A percentile compares a stretch with the other conserved stretches of the same genome.
These are phyloP conservation scores for Oldenlandia corymbosa DNA, from an alignment of 257 asterid genomes.

Conservation along the genomic window DNA sequence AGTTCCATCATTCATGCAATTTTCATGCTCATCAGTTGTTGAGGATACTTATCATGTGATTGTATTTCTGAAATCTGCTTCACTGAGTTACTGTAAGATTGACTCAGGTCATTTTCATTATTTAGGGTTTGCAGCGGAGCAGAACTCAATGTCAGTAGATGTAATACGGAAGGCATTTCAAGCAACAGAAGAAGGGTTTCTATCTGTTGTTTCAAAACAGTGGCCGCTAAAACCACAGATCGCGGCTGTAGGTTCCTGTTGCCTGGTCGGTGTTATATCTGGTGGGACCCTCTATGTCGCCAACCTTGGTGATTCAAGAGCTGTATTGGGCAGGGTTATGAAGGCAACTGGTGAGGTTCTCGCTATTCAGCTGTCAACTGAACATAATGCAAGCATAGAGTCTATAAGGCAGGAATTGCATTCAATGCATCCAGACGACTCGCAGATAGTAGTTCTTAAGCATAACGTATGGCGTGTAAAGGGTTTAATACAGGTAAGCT, in stretches of 20 bases:
- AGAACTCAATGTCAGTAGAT: slow-evolving; percentile 41
- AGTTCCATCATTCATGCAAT: background rate
- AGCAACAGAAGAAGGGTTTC: slow-evolving; percentile 48
- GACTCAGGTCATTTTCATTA: slow-evolving; percentile 1
- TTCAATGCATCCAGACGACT: slow-evolving; percentile 45
- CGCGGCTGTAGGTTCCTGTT: slow-evolving; percentile 51
- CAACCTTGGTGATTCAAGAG: slow-evolving; percentile 46
- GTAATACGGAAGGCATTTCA: slow-evolving; percentile 41
- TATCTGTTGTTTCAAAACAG: slow-evolving; percentile 32
- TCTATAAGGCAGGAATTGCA: slow-evolving; percentile 44
- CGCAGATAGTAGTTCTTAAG: slow-evolving; percentile 40
- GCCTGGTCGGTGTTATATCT: slow-evolving; percentile 40
- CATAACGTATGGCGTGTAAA: slow-evolving; percentile 53
- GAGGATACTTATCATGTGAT: background rate
- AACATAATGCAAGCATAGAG: slow-evolving; percentile 47
- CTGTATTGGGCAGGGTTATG: slow-evolving; percentile 41
- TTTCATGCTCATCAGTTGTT: too few relatives aligned
- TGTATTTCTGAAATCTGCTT: background rate
- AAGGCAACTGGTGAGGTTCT: slow-evolving; percentile 43
- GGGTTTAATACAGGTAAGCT: slow-evolving; percentile 45
- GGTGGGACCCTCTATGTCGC: slow-evolving; percentile 39
- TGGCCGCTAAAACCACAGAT: slow-evolving; percentile 42
- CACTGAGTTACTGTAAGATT: background rate
- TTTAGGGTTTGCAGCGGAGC: slow-evolving; percentile 40
- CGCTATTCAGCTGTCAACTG: slow-evolving; percentile 42